Evolutionary conservation across 768 basidiomycete genomes (phyloP).

Genomic region (Lepiota brunneoincarnata): DNA sequence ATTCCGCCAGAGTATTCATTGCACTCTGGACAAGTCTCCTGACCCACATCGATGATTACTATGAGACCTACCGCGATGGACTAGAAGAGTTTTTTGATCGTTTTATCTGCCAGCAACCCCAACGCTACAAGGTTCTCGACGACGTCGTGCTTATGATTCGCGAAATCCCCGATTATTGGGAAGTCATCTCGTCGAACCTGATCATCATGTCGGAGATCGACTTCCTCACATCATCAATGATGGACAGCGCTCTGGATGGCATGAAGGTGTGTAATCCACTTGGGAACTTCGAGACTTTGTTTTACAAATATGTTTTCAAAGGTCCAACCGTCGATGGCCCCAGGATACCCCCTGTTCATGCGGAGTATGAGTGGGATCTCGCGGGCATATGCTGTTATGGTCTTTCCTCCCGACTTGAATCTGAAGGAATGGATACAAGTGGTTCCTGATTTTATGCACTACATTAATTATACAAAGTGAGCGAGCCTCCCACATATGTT

Average conservation of each 20-base stretch:
- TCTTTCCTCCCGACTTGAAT: not conserved
- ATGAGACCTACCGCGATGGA: not conserved
- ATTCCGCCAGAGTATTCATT: not conserved
- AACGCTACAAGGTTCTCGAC: not conserved
- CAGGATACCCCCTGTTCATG: not conserved
- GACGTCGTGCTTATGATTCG: not conserved
- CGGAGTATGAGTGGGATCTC: not conserved
- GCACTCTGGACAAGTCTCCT: not conserved
- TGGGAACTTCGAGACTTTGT: not conserved
- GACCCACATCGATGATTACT: not conserved
- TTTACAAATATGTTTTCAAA: not conserved
- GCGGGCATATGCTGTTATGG: not conserved
- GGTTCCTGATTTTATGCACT: constrained; percentile 5
- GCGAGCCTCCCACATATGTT: not conserved
- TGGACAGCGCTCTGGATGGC: not conserved
- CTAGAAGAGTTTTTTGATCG: not conserved
- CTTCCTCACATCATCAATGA: not conserved
- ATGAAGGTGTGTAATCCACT: not conserved
- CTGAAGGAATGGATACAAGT: constrained; percentile 1
- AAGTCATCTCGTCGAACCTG: not conserved
- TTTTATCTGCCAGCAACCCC: not conserved
- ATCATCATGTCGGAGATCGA: not conserved
- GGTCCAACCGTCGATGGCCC: not conserved
- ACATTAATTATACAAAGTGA: constrained; percentile 8
- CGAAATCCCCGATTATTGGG: not conserved